These are phyloP conservation scores for Phyllachora maydis DNA, from an alignment of 2,329 filamentous ascomycete species.

Conservation along the genomic window DNA sequence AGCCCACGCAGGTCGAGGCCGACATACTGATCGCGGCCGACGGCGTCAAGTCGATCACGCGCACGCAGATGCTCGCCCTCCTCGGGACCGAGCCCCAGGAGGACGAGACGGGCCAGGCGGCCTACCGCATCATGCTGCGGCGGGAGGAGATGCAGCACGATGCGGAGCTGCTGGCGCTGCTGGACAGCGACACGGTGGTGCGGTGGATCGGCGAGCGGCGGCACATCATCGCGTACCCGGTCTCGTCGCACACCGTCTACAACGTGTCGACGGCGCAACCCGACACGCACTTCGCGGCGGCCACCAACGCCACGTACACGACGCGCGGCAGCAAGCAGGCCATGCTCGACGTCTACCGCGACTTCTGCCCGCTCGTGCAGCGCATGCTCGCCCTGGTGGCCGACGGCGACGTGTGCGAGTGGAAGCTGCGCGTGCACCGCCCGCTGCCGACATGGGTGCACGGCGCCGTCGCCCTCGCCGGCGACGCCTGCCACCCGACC, in stretches of 20 bases:
- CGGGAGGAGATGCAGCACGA: constrained; percentile 45
- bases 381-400: constrained; percentile 38
- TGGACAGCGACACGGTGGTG: constrained; percentile 46
- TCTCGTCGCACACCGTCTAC: constrained; percentile 44
- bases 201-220: constrained; percentile 58
- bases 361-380: constrained; percentile 37
- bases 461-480: constrained; percentile 33
- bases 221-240: constrained; percentile 63
- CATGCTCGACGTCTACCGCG: constrained; percentile 39
- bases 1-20: constrained; percentile 29
- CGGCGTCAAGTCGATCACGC: constrained; percentile 30
- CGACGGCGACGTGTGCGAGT: constrained; percentile 43
- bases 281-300: constrained; percentile 35
- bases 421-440: constrained; percentile 38
- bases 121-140: constrained; percentile 59
- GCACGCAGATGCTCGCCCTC: constrained; percentile 30
- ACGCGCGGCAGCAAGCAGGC: constrained; percentile 37
- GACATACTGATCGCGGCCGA: constrained; percentile 32
- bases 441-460: constrained; percentile 35
- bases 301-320: constrained; percentile 38
- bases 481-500: constrained; percentile 47
- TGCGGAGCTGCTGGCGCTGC: constrained; percentile 42
- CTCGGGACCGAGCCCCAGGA: constrained; percentile 30
- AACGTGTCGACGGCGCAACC: constrained; percentile 43
- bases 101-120: constrained; percentile 53